A percentile compares a stretch with the other conserved stretches of the same genome.
Evolutionary conservation across 257 asterid species (phyloP).

Genomic region (Craterostigma plantagineum): DNA sequence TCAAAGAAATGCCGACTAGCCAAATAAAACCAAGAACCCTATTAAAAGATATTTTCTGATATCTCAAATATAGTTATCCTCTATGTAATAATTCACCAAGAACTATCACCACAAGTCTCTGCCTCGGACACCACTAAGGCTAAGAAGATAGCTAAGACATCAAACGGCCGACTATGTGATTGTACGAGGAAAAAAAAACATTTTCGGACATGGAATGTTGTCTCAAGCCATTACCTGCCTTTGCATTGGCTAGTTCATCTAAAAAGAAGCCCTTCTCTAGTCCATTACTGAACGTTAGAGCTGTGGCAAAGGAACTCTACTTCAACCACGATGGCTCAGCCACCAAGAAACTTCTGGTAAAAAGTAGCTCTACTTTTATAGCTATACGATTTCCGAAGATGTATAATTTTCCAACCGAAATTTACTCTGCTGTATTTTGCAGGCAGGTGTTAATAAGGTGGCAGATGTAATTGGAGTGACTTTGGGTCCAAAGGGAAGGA

Average conservation of each 20-base stretch:
- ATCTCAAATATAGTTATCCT: too few species aligned
- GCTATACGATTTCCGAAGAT: too few species aligned
- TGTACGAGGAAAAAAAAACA: background rate
- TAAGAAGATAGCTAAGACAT: too few species aligned
- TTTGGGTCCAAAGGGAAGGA: conserved; percentile 94
- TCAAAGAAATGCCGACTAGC: too few species aligned
- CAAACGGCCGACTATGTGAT: too few species aligned
- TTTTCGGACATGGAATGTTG: conserved; percentile 30
- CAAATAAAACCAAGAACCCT: too few species aligned
- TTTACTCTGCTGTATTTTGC: conserved; percentile 4
- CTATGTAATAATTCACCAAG: too few species aligned
- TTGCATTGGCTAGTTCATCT: conserved; percentile 13
- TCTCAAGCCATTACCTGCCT: conserved; percentile 31
- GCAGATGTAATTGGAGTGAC: conserved; percentile 95
- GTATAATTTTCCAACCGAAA: too few species aligned
- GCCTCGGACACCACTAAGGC: too few species aligned
- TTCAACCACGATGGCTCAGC: conserved; percentile 80
- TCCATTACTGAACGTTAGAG: conserved; percentile 22
- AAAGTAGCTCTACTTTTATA: too few species aligned
- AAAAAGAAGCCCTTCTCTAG: conserved; percentile 17
- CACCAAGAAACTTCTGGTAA: conserved; percentile 55
- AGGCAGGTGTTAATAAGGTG: conserved; percentile 86
- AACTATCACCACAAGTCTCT: too few species aligned
- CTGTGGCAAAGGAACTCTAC: conserved; percentile 56
- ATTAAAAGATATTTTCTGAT: too few species aligned